phyloP scores from a whole-genome alignment of 1,139 yeast genomes.

The Diutina catenulata region DNA sequence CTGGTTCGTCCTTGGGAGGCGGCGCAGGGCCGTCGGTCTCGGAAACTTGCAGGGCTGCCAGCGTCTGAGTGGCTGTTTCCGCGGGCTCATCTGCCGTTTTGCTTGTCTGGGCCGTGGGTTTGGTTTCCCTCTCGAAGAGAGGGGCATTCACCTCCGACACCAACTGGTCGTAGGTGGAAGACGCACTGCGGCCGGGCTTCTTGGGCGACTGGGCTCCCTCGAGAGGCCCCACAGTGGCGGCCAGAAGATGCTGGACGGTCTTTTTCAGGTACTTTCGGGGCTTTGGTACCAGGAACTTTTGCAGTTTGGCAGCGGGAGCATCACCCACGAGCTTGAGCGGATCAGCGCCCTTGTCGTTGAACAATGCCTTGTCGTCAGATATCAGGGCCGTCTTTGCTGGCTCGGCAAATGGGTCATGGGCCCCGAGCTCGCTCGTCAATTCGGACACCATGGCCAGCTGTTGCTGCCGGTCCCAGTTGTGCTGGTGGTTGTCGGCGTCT shows the following conservation, averaged over 20 bases:
- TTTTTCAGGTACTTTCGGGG: neutral
- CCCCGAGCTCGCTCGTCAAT: neutral
- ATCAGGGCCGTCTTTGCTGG: neutral
- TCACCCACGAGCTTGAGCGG: neutral
- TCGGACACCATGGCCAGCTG: neutral
- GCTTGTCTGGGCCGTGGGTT: neutral
- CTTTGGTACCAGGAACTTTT: neutral
- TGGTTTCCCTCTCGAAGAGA: neutral
- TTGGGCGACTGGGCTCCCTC: neutral
- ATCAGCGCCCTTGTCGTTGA: constrained; percentile 1
- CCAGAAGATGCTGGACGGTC: neutral
- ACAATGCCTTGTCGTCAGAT: neutral
- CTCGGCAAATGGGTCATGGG: neutral
- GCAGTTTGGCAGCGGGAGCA: neutral
- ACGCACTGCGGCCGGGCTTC: neutral
- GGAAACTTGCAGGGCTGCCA: neutral
- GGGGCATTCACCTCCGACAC: constrained; percentile 3
- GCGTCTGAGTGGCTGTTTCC: neutral
- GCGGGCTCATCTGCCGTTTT: neutral
- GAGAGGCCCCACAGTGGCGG: neutral
- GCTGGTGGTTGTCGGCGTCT: neutral
- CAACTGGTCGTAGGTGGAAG: neutral
- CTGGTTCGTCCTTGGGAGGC: constrained; percentile 7
- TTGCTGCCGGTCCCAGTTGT: neutral
- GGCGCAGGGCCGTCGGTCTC: constrained; percentile 6